phyloP scores from a whole-genome alignment of 257 asterid genomes.

The Lithospermum erythrorhizon region DNA sequence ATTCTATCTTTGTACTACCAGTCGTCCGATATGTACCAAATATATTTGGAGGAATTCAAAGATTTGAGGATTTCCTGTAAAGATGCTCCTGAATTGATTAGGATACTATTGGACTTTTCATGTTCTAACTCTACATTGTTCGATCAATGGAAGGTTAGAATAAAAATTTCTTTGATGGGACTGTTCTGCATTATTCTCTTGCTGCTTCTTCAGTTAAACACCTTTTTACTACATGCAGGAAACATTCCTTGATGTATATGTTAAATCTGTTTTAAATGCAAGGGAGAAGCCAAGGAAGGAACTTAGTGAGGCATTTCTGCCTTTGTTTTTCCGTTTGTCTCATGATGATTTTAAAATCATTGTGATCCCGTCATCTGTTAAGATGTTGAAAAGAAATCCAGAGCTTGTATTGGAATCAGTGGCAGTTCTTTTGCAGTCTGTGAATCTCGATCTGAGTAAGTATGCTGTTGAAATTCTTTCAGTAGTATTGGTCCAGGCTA shows the following conservation, averaged over 20 bases:
- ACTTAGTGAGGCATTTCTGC: conserved; percentile 75
- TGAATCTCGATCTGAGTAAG: conserved; percentile 74
- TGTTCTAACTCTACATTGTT: conserved; percentile 35
- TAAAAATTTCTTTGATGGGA: neutral
- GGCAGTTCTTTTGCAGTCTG: conserved; percentile 58
- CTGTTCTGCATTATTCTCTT: neutral
- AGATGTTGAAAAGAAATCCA: conserved; percentile 97
- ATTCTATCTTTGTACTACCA: conserved; percentile 28
- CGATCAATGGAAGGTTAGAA: conserved; percentile 62
- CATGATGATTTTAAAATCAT: conserved; percentile 78
- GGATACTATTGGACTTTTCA: conserved; percentile 57
- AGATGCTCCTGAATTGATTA: conserved; percentile 59
- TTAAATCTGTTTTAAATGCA: conserved; percentile 68
- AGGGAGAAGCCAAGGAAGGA: conserved; percentile 67
- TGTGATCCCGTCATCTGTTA: conserved; percentile 64
- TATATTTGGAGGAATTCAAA: conserved; percentile 66
- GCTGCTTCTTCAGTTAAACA: conserved; percentile 1
- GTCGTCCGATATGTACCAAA: conserved; percentile 56
- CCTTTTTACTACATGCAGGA: conserved; percentile 35
- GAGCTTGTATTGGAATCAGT: conserved; percentile 91
- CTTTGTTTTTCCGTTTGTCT: conserved; percentile 52
- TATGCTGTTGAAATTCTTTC: conserved; percentile 73
- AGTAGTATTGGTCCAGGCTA: conserved; percentile 68
- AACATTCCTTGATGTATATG: conserved; percentile 68
- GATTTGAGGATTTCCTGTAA: conserved; percentile 64